Evolutionary conservation across 164 flowering plant genomes (phyloP).

Genomic region (Nymphaea colorata): DNA sequence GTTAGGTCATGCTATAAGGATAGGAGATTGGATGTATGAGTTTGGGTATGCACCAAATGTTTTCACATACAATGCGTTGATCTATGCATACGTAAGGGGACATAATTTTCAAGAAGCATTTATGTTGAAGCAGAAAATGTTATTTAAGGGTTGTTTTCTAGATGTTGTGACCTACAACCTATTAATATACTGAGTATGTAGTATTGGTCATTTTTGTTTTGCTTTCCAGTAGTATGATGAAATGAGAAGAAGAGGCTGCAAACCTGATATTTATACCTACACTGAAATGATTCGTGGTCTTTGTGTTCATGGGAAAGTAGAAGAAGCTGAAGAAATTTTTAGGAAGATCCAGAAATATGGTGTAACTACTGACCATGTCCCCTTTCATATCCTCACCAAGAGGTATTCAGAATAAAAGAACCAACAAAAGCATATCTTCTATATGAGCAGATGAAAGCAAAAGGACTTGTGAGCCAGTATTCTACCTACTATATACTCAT

Average conservation of each 20-base stretch:
- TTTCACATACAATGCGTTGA: slow-evolving; percentile 61
- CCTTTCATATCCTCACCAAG: slow-evolving; percentile 40
- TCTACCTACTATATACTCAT: slow-evolving; percentile 13
- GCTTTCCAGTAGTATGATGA: slow-evolving; percentile 47
- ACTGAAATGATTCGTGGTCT: slow-evolving; percentile 54
- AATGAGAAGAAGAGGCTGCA: slow-evolving; percentile 38
- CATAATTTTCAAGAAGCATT: slow-evolving; percentile 33
- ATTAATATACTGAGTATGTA: slow-evolving; percentile 50
- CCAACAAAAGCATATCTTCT: slow-evolving; percentile 27
- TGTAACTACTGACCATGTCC: slow-evolving; percentile 50
- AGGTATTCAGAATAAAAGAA: slow-evolving; percentile 27
- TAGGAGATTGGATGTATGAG: slow-evolving; percentile 41
- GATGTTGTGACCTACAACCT: slow-evolving; percentile 67
- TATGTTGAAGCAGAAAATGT: slow-evolving; percentile 42
- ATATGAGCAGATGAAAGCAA: slow-evolving; percentile 16
- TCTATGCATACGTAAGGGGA: slow-evolving; percentile 31
- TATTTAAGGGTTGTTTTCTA: slow-evolving; percentile 28
- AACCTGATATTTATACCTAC: slow-evolving; percentile 56
- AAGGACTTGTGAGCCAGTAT: slow-evolving; percentile 6
- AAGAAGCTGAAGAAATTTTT: slow-evolving; percentile 38
- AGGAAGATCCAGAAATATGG: slow-evolving; percentile 24
- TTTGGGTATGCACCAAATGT: slow-evolving; percentile 46
- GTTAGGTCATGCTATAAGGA: slow-evolving; percentile 20
- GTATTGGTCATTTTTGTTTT: slow-evolving; percentile 19
- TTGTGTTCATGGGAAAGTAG: slow-evolving; percentile 27